phyloP scores from a whole-genome alignment of 2,329 filamentous ascomycete species.

The Ceratocystis papillata region DNA sequence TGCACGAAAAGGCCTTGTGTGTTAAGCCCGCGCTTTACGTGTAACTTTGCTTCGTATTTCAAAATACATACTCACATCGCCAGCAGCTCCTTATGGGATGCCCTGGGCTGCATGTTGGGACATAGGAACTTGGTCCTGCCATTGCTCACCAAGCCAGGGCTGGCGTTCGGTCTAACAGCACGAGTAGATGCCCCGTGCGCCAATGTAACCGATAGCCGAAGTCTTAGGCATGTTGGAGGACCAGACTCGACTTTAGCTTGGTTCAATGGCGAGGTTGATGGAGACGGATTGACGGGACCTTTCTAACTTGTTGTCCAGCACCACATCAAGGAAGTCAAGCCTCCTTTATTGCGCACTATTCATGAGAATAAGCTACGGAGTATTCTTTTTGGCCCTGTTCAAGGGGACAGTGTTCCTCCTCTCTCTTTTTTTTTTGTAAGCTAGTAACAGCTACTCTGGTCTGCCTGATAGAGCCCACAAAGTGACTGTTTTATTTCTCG shows the following conservation, averaged over 20 bases:
- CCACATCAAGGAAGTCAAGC: background rate
- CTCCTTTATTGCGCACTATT: background rate
- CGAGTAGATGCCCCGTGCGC: background rate
- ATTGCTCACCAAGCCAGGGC: background rate
- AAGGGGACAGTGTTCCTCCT: background rate
- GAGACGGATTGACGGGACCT: background rate
- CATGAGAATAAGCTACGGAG: background rate
- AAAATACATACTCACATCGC: background rate
- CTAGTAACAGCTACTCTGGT: background rate
- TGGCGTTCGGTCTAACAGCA: background rate
- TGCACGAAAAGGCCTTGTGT: background rate
- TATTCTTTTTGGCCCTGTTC: background rate
- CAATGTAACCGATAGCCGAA: slow-evolving; percentile 7
- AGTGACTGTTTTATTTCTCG: background rate
- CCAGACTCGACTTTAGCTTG: background rate
- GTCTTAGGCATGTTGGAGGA: background rate
- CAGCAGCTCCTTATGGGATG: background rate
- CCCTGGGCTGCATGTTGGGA: background rate
- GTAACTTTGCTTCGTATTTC: background rate
- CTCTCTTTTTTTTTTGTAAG: background rate
- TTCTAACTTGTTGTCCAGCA: background rate
- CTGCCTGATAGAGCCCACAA: background rate
- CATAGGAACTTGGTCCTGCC: background rate
- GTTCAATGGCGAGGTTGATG: background rate
- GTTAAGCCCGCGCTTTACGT: background rate